Conservation (phyloP, 768 basidiomycete species). For the Trametes coccinea region DNA sequence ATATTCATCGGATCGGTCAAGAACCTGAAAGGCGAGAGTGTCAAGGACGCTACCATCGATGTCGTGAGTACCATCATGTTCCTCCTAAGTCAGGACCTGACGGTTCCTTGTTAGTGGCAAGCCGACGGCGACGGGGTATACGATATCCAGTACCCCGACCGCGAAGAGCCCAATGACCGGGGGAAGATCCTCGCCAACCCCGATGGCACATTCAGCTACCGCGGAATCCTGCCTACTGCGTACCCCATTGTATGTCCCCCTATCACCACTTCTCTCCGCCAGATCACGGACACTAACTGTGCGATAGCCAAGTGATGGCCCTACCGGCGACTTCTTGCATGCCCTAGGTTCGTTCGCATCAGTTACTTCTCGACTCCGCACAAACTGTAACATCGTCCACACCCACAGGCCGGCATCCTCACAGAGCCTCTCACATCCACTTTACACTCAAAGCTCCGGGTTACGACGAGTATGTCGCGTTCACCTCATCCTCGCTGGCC, state of each 20-base stretch:
- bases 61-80: constrained; percentile 28
- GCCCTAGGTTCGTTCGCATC: constrained; percentile 24
- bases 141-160: constrained; percentile 36
- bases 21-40: constrained; percentile 36
- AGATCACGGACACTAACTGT: not conserved
- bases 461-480: constrained; percentile 33
- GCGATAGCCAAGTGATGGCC: constrained; percentile 33
- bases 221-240: constrained; percentile 35
- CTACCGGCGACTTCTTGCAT: constrained; percentile 32
- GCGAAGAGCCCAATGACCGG: constrained; percentile 33
- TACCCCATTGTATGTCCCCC: constrained; percentile 34
- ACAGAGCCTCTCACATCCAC: constrained; percentile 37
- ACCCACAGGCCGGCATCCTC: constrained; percentile 32
- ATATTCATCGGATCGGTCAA: constrained; percentile 37
- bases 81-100: not conserved
- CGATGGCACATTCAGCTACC: constrained; percentile 33
- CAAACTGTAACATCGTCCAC: not conserved
- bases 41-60: constrained; percentile 36
- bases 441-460: constrained; percentile 36
- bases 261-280: not conserved
- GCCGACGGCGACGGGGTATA: constrained; percentile 42
- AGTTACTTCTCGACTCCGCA: not conserved
- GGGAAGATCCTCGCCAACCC: constrained; percentile 34
- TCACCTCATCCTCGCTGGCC: not conserved
- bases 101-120: constrained; percentile 35